Evolutionary conservation across 257 asterid species (phyloP).

Genomic region (Solanum phureja): DNA sequence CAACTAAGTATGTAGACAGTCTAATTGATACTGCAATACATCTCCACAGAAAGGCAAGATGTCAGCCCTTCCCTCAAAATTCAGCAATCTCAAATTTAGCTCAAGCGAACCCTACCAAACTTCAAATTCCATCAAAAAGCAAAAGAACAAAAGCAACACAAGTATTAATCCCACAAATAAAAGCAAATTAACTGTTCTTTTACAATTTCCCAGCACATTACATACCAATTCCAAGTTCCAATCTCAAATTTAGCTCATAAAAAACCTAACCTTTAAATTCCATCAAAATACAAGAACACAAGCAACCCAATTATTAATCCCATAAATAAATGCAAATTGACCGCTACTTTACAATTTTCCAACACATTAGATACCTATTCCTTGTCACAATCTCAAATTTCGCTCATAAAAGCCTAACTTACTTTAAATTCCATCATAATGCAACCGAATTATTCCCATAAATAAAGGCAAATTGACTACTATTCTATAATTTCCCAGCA

Average conservation of each 20-base stretch:
- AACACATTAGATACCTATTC: not conserved
- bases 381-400: too few relatives aligned
- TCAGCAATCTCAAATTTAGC: not conserved
- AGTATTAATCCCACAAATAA: not conserved
- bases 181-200: not conserved
- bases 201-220: not conserved
- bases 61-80: not conserved
- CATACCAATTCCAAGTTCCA: not conserved
- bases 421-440: not conserved
- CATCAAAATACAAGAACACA: not conserved
- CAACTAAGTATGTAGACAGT: not conserved
- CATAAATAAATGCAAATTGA: not conserved
- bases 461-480: not conserved
- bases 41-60: not conserved
- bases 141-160: too few relatives aligned
- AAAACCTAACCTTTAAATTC: not conserved
- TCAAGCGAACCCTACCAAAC: not conserved
- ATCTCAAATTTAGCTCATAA: not conserved
- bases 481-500: not conserved
- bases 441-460: not conserved
- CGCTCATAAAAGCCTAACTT: not conserved
- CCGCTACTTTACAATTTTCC: not conserved
- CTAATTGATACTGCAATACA: not conserved
- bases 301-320: not conserved
- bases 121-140: not conserved